Evolutionary conservation across 225 moss, liverwort and hornwort species (phyloP).

Genomic region (Polytrichum formosum): DNA sequence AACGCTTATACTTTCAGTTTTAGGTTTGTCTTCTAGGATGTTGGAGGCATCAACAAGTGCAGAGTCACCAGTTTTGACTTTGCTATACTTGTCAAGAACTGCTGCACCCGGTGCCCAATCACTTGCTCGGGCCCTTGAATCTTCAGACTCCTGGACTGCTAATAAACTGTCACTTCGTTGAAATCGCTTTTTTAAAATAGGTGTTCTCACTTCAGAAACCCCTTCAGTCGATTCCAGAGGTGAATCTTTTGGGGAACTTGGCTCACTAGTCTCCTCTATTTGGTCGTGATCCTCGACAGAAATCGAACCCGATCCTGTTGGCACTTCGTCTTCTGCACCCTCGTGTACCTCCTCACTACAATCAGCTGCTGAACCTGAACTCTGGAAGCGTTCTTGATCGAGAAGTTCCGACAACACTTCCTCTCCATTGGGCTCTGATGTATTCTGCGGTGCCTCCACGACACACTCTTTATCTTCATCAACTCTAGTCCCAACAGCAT

Average conservation of each 20-base stretch:
- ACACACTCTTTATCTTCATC: no score
- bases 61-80: not conserved
- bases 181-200: constrained; percentile 20
- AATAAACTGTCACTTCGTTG: constrained; percentile 45
- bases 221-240: constrained; percentile 3
- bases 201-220: constrained; percentile 12
- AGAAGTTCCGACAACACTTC: not conserved
- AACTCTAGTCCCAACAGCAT: no score
- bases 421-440: not conserved
- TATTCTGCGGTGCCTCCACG: no score
- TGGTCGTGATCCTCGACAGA: not conserved
- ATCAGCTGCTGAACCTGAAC: constrained; percentile 3
- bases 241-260: not conserved
- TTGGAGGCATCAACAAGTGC: not conserved
- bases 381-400: not conserved
- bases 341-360: constrained; percentile 3
- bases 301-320: not conserved
- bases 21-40: not conserved
- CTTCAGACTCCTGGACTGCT: constrained; percentile 38
- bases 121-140: constrained; percentile 18
- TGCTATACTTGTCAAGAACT: not conserved
- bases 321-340: constrained; percentile 5
- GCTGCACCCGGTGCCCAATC: constrained; percentile 3
- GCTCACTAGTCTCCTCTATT: not conserved
- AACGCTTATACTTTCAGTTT: not conserved